phyloP scores from a whole-genome alignment of 805 yeast genomes.

The Metschnikowia picachoensis region DNA sequence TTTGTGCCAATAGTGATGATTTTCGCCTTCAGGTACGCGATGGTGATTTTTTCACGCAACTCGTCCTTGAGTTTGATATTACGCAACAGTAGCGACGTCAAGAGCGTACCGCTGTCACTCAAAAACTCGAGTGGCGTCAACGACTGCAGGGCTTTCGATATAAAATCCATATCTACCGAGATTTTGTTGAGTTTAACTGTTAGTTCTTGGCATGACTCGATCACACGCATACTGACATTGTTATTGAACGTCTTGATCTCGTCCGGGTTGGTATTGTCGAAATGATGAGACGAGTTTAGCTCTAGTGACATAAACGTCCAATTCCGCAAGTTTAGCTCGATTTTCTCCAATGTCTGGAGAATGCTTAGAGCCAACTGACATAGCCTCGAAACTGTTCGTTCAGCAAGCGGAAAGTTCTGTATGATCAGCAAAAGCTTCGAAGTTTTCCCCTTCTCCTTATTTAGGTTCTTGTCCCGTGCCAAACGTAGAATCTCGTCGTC shows the following conservation, averaged over 20 bases:
- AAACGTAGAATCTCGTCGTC: conserved; percentile 47
- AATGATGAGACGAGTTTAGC: conserved; percentile 41
- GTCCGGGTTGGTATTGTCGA: conserved; percentile 18
- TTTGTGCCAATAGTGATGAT: conserved; percentile 63
- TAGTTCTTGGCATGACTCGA: conserved; percentile 46
- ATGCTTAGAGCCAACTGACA: conserved; percentile 47
- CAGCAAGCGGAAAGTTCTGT: conserved; percentile 41
- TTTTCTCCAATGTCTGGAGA: conserved; percentile 47
- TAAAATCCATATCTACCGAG: conserved; percentile 43
- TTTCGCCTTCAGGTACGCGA: conserved; percentile 62
- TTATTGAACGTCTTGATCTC: conserved; percentile 42
- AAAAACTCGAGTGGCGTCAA: conserved; percentile 45
- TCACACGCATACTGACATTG: conserved; percentile 51
- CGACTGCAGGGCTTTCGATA: conserved; percentile 40
- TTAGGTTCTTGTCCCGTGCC: conserved; percentile 47
- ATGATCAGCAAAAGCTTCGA: conserved; percentile 39
- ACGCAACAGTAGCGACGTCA: conserved; percentile 43
- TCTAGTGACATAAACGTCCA: conserved; percentile 57
- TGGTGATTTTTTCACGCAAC: conserved; percentile 49
- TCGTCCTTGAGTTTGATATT: conserved; percentile 48
- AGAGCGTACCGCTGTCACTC: conserved; percentile 49
- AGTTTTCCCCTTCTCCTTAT: conserved; percentile 38
- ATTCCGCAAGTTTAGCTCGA: conserved; percentile 43
- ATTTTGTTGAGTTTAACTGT: conserved; percentile 40
- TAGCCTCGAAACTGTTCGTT: conserved; percentile 42